A percentile compares a stretch with the other conserved stretches of the same genome.
These are phyloP conservation scores for Viola odorata DNA, from an alignment of 345 rosid species.

Conservation along the genomic window DNA sequence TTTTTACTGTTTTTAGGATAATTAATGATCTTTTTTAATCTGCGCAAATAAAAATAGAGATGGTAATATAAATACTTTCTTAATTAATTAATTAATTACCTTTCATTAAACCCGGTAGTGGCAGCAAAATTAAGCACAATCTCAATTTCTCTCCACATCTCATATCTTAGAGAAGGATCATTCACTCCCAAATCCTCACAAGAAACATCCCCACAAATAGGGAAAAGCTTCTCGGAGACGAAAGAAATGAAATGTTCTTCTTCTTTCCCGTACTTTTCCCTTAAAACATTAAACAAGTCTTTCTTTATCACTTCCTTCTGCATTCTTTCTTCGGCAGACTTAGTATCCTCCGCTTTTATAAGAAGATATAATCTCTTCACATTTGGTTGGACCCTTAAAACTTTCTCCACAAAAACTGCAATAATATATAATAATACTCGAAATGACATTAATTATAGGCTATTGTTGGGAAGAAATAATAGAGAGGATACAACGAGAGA, in stretches of 20 bases:
- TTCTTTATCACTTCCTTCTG: background rate
- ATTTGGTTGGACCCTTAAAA: constrained; percentile 33
- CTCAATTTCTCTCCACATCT: background rate
- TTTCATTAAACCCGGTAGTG: constrained; percentile 62
- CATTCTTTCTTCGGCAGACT: background rate
- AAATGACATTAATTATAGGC: background rate
- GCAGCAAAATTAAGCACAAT: background rate
- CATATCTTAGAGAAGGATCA: background rate
- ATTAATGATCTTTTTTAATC: background rate
- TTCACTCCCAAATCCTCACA: background rate
- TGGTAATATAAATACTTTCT: background rate
- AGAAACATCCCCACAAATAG: background rate
- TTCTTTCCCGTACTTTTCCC: background rate
- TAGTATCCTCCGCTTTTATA: constrained; percentile 30
- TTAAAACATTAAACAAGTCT: background rate
- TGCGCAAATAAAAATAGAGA: background rate
- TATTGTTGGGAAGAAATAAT: background rate
- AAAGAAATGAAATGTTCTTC: background rate
- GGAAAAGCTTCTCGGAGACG: background rate
- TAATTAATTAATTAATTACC: too few species aligned
- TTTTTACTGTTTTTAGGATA: constrained; percentile 9
- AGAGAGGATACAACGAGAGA: too few species aligned
- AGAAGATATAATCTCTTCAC: constrained; percentile 33
- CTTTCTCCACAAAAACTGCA: constrained; percentile 33
- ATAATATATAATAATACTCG: too few species aligned